Conservation (phyloP, 2,329 filamentous ascomycete genomes). For the Septoria linicola region DNA sequence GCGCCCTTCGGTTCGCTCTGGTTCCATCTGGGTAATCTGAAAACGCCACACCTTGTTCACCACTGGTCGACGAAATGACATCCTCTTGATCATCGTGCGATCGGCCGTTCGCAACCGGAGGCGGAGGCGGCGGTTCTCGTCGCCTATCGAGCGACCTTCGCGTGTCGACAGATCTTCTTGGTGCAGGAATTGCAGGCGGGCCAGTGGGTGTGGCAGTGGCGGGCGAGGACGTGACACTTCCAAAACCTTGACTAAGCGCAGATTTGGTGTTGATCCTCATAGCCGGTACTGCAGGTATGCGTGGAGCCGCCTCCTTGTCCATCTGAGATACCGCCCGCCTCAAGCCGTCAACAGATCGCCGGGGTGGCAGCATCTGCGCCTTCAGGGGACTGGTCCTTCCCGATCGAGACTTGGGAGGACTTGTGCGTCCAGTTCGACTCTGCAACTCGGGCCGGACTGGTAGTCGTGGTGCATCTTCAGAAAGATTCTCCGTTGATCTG, state of each 20-base stretch:
- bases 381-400: conserved; percentile 33
- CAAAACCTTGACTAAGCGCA: conserved; percentile 34
- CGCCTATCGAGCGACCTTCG: conserved; percentile 33
- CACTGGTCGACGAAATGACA: conserved; percentile 18
- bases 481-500: conserved; percentile 25
- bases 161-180: conserved; percentile 34
- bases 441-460: conserved; percentile 37
- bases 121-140: conserved; percentile 26
- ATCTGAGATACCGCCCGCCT: conserved; percentile 19
- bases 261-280: conserved; percentile 26
- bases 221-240: conserved; percentile 18
- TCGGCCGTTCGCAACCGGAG: conserved; percentile 42
- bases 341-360: conserved; percentile 26
- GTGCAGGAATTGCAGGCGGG: conserved; percentile 38
- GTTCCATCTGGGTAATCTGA: conserved; percentile 78
- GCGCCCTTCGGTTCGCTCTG: conserved; percentile 79
- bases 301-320: conserved; percentile 17
- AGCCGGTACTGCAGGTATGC: conserved; percentile 32
- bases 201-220: conserved; percentile 15
- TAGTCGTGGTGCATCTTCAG: conserved; percentile 34
- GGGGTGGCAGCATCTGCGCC: conserved; percentile 28
- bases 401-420: conserved; percentile 32
- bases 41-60: conserved; percentile 20
- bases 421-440: conserved; percentile 31
- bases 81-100: conserved; percentile 48